Evolutionary conservation across 169 alveolate species (phyloP).

Genomic region (Plasmodium sp.): DNA sequence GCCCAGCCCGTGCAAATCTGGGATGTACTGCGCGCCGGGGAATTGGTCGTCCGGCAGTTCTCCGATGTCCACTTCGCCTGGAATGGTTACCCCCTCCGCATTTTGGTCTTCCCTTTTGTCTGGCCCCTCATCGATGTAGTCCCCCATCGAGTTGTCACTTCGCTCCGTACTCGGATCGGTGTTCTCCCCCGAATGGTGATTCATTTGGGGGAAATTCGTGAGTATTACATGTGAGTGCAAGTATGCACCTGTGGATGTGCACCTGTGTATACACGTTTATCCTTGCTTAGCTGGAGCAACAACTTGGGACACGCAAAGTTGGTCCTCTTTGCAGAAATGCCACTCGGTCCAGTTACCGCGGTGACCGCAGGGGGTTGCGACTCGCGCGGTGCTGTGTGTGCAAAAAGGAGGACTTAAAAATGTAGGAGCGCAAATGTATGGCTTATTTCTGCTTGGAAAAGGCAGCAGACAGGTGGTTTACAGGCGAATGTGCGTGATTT

Average conservation of each 20-base stretch:
- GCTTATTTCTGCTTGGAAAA: background rate
- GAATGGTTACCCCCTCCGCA: background rate
- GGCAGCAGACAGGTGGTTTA: background rate
- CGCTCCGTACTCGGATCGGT: conserved; percentile 8
- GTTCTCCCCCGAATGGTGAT: conserved; percentile 16
- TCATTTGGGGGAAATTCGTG: conserved; percentile 7
- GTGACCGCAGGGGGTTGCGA: background rate
- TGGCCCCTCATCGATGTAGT: background rate
- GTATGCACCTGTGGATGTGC: background rate
- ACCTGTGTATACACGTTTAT: background rate
- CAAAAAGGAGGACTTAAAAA: background rate
- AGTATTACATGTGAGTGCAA: background rate
- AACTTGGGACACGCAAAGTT: background rate
- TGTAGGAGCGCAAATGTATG: background rate
- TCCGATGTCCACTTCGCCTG: background rate
- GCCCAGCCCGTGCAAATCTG: conserved; percentile 54
- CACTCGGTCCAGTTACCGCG: background rate
- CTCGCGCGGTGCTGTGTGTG: background rate
- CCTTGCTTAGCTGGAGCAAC: background rate
- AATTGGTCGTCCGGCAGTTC: background rate
- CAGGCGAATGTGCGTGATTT: background rate
- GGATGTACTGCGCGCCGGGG: conserved; percentile 18
- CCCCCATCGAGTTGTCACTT: background rate
- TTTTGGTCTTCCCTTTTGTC: background rate
- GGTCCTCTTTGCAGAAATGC: background rate